Evolutionary conservation across 1,284 basidiomycete species (phyloP).

Genomic region (Lignosus rhinocerotis): DNA sequence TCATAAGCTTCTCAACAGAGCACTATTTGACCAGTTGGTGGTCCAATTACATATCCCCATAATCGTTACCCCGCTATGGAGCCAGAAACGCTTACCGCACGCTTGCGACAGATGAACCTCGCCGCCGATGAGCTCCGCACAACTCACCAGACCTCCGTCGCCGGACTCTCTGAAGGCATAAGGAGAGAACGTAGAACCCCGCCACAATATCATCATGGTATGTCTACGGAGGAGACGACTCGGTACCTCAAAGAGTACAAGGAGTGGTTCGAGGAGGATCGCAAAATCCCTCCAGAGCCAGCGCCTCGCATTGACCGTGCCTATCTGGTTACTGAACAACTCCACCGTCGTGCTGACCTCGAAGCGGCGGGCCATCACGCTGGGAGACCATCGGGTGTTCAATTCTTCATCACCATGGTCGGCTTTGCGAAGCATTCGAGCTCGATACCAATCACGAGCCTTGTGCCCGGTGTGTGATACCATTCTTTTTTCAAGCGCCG

Average conservation of each 20-base stretch:
- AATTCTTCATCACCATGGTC: constrained; percentile 14
- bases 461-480: constrained; percentile 11
- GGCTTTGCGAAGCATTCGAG: constrained; percentile 21
- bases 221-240: constrained; percentile 2
- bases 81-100: constrained; percentile 4
- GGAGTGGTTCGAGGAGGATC: constrained; percentile 19
- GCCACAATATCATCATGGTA: constrained; percentile 6
- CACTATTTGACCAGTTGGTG: not conserved
- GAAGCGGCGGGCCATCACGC: not conserved
- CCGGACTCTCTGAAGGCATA: not conserved
- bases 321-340: constrained; percentile 8
- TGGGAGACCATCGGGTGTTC: not conserved
- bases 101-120: not conserved
- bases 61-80: constrained; percentile 2
- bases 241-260: constrained; percentile 10
- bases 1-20: constrained; percentile 3
- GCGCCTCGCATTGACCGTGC: constrained; percentile 6
- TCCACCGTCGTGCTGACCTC: constrained; percentile 6
- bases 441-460: constrained; percentile 4
- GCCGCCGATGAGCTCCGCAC: not conserved
- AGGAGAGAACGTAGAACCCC: not conserved
- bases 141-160: not conserved
- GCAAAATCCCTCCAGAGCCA: constrained; percentile 9
- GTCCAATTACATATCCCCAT: not conserved
- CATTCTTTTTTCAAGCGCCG: not conserved